Conservation (phyloP, 352 stramenopile species). For the Phytopythium helicoides region DNA sequence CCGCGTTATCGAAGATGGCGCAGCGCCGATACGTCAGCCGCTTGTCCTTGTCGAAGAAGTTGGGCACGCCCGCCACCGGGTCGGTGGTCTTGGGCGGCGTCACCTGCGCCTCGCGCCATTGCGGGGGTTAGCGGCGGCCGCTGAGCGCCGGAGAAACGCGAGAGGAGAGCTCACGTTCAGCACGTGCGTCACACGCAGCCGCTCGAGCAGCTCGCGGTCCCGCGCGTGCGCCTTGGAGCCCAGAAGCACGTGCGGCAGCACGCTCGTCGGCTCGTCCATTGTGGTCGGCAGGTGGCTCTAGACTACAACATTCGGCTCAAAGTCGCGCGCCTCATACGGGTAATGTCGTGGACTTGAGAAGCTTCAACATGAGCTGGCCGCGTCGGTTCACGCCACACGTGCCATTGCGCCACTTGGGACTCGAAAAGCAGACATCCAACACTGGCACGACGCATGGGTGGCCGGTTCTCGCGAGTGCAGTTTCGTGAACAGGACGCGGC, state of each 20-base stretch:
- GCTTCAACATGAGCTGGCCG: slow-evolving; percentile 6
- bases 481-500: slow-evolving; percentile 70
- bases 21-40: slow-evolving; percentile 79
- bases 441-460: too few species aligned
- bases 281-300: not conserved
- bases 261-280: slow-evolving; percentile 36
- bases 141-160: too few species aligned
- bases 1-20: slow-evolving; percentile 89
- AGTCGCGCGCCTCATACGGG: not conserved
- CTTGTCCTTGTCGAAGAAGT: slow-evolving; percentile 91
- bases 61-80: slow-evolving; percentile 81
- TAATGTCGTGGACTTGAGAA: not conserved
- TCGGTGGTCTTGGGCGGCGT: slow-evolving; percentile 77
- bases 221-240: slow-evolving; percentile 64
- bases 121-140: too few species aligned
- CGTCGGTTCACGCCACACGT: not conserved
- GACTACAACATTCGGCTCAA: not conserved
- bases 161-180: slow-evolving; percentile 52
- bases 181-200: slow-evolving; percentile 76
- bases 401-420: not conserved
- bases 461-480: slow-evolving; percentile 71
- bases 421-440: too few species aligned
- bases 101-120: slow-evolving; percentile 38
- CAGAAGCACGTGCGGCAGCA: slow-evolving; percentile 75
- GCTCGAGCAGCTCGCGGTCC: slow-evolving; percentile 53